A percentile compares a stretch with the other conserved stretches of the same genome.
Evolutionary conservation across 2,329 filamentous ascomycete species (phyloP).

Genomic region (Sporothrix globosa): DNA sequence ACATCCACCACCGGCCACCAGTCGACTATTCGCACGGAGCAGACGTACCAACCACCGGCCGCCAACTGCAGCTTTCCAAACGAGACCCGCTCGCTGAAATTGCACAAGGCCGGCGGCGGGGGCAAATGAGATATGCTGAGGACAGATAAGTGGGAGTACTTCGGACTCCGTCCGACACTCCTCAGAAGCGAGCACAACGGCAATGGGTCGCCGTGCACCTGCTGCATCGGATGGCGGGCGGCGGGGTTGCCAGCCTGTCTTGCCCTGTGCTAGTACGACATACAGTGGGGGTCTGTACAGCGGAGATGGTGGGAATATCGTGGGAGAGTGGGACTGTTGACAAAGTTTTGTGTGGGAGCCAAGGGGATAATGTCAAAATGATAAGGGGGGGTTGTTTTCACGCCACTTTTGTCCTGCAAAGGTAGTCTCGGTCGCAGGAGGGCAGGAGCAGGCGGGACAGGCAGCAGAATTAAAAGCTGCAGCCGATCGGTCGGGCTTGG

Average conservation of each 20-base stretch:
- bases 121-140: neutral
- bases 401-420: too few species aligned
- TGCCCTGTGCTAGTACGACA: neutral
- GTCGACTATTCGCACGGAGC: neutral
- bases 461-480: slow-evolving; percentile 2
- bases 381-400: too few species aligned
- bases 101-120: neutral
- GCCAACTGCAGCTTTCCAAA: neutral
- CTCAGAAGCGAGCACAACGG: neutral
- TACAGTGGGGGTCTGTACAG: neutral
- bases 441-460: neutral
- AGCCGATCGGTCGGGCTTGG: slow-evolving; percentile 6
- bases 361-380: too few species aligned
- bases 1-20: neutral
- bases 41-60: neutral
- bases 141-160: neutral
- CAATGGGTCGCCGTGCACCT: neutral
- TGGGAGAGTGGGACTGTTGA: slow-evolving; percentile 5
- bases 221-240: neutral
- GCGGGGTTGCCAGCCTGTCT: neutral
- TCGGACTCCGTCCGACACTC: neutral
- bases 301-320: neutral
- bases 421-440: neutral
- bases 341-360: slow-evolving; percentile 16
- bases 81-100: slow-evolving; percentile 1